A percentile compares a stretch with the other conserved stretches of the same genome.
Evolutionary conservation across 2,329 filamentous ascomycete species (phyloP).

Genomic region (Epichloe elymi): DNA sequence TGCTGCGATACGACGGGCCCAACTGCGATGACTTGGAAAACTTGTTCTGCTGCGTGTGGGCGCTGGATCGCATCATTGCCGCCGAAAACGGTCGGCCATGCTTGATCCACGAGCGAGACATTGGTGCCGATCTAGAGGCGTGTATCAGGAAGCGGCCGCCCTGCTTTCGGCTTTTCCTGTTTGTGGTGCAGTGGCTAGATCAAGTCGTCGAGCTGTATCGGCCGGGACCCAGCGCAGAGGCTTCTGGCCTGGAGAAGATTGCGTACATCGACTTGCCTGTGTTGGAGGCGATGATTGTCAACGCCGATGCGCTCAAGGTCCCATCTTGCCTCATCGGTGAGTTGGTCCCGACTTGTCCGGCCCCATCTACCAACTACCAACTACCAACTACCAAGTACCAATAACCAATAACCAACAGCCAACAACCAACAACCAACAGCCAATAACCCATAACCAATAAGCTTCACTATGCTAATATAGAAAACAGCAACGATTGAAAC

Average conservation of each 20-base stretch:
- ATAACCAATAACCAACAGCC: too few relatives aligned
- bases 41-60: conserved; percentile 47
- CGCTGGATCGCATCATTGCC: conserved; percentile 44
- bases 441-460: too few relatives aligned
- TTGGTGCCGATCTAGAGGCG: conserved; percentile 38
- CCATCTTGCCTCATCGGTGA: conserved; percentile 36
- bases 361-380: background rate
- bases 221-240: conserved; percentile 31
- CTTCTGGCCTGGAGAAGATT: conserved; percentile 27
- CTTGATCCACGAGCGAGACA: conserved; percentile 46
- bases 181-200: conserved; percentile 41
- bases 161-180: conserved; percentile 43
- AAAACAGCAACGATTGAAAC: conserved; percentile 43
- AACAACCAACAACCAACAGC: too few relatives aligned
- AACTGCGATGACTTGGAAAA: conserved; percentile 31
- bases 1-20: conserved; percentile 27
- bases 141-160: conserved; percentile 38
- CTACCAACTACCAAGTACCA: too few relatives aligned
- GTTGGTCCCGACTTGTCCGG: conserved; percentile 7
- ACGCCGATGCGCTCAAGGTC: conserved; percentile 37
- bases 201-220: conserved; percentile 48
- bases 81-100: conserved; percentile 47
- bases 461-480: background rate
- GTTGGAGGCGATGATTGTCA: conserved; percentile 43
- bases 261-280: conserved; percentile 41